phyloP scores from a whole-genome alignment of 2,329 filamentous ascomycete genomes.

The Delphinella strobiligena region DNA sequence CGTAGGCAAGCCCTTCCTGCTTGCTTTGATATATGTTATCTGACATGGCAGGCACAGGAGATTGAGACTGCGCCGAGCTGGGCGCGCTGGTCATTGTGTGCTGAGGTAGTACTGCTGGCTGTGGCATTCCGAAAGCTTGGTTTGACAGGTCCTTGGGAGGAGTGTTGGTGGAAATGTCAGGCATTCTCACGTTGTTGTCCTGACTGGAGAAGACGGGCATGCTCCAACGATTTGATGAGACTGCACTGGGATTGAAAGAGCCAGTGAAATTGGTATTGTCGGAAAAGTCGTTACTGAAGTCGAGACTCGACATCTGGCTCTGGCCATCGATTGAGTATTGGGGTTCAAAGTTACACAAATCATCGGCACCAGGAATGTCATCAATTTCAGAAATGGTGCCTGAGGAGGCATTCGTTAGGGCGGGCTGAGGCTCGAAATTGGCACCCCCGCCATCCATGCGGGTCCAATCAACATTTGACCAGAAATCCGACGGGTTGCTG shows the following conservation, averaged over 20 bases:
- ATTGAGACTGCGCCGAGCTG: conserved; percentile 3
- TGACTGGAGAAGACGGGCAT: conserved; percentile 9
- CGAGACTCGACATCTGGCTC: conserved; percentile 17
- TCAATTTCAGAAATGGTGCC: conserved; percentile 26
- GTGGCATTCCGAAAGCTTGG: conserved; percentile 10
- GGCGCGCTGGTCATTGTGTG: conserved; percentile 6
- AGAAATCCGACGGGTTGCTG: conserved; percentile 4
- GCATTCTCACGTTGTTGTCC: conserved; percentile 6
- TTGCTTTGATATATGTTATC: neutral
- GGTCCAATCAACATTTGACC: conserved; percentile 9
- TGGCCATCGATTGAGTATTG: conserved; percentile 18
- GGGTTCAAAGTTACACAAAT: conserved; percentile 20
- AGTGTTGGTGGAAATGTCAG: conserved; percentile 1
- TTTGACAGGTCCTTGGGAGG: conserved; percentile 2
- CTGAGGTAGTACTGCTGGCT: conserved; percentile 7
- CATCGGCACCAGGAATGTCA: conserved; percentile 23
- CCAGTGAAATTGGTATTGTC: conserved; percentile 15
- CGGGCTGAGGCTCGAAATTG: conserved; percentile 18
- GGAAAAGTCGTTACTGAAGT: conserved; percentile 20
- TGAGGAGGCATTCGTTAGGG: conserved; percentile 25
- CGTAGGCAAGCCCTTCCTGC: neutral
- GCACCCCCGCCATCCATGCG: conserved; percentile 9
- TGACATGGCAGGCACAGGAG: neutral
- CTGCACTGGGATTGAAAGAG: conserved; percentile 1
- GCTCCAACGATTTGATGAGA: conserved; percentile 10